phyloP scores from a whole-genome alignment of 176 grass and related monocot species.

The Aegilops longissima region DNA sequence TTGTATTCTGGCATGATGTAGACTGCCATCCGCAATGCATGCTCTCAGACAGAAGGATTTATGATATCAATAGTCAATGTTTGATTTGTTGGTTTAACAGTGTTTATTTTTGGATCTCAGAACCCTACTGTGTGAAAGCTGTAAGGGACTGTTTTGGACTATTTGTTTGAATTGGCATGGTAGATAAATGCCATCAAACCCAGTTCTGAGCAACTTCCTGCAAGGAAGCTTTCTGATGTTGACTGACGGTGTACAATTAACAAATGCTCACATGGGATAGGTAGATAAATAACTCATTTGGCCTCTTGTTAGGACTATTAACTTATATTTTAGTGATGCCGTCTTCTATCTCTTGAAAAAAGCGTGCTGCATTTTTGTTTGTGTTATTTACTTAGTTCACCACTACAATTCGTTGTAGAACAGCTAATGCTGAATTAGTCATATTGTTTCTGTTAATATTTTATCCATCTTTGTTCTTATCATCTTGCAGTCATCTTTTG shows the following conservation, averaged over 20 bases:
- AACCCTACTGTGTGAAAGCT: background rate
- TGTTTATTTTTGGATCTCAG: background rate
- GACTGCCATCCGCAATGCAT: background rate
- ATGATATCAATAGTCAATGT: background rate
- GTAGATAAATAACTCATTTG: background rate
- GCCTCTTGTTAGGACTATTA: background rate
- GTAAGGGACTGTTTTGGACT: background rate
- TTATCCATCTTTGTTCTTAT: background rate
- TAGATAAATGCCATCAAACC: background rate
- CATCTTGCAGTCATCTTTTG: conserved; percentile 86
- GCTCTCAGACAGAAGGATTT: background rate
- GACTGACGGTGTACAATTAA: background rate
- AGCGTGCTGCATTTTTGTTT: conserved; percentile 16
- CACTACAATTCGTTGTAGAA: conserved; percentile 18
- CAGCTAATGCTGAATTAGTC: background rate
- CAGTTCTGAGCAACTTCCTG: background rate
- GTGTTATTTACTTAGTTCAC: conserved; percentile 2
- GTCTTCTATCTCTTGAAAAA: background rate
- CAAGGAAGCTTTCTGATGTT: conserved; percentile 5
- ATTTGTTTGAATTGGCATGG: conserved; percentile 3
- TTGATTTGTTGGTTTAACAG: background rate
- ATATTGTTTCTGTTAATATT: conserved; percentile 7
- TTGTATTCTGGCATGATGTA: conserved; percentile 4
- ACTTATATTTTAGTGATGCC: background rate
- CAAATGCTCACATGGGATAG: background rate